Conservation (phyloP, 1,284 basidiomycete species). For the Coniophora puteana region DNA sequence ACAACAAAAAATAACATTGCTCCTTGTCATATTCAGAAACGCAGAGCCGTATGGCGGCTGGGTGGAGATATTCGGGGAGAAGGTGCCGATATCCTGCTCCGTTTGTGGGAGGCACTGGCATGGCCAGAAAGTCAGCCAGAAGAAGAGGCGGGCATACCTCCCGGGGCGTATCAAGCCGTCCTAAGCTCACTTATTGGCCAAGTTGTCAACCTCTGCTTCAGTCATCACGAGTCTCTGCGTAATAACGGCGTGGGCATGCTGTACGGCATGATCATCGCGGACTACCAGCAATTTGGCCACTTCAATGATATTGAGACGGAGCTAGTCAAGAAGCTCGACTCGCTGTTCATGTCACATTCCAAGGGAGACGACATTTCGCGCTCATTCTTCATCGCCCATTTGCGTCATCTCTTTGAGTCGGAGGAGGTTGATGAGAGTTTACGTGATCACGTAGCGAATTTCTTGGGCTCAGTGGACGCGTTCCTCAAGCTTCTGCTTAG, state of each 20-base stretch:
- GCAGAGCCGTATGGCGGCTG: conserved; percentile 92
- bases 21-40: conserved; percentile 55
- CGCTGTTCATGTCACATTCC: conserved; percentile 88
- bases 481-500: conserved; percentile 94
- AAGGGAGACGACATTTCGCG: conserved; percentile 89
- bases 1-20: conserved; percentile 3
- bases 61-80: conserved; percentile 94
- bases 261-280: conserved; percentile 95
- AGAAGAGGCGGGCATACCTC: conserved; percentile 49
- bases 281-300: conserved; percentile 78
- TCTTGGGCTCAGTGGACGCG: conserved; percentile 87
- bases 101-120: conserved; percentile 86
- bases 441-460: conserved; percentile 73
- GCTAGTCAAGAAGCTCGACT: conserved; percentile 91
- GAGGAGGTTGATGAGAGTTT: conserved; percentile 79
- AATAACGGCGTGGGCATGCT: conserved; percentile 90
- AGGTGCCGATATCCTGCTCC: conserved; percentile 81
- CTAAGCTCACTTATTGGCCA: conserved; percentile 87
- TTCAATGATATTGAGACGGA: conserved; percentile 91
- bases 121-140: conserved; percentile 65
- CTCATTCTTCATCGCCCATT: conserved; percentile 91
- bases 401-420: conserved; percentile 84
- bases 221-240: conserved; percentile 90
- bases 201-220: conserved; percentile 90
- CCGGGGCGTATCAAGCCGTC: conserved; percentile 79